Percentiles rank a stretch among this genome's conserved stretches.
phyloP scores from a whole-genome alignment of 306 rosid genomes.

The Vigna unguiculata region DNA sequence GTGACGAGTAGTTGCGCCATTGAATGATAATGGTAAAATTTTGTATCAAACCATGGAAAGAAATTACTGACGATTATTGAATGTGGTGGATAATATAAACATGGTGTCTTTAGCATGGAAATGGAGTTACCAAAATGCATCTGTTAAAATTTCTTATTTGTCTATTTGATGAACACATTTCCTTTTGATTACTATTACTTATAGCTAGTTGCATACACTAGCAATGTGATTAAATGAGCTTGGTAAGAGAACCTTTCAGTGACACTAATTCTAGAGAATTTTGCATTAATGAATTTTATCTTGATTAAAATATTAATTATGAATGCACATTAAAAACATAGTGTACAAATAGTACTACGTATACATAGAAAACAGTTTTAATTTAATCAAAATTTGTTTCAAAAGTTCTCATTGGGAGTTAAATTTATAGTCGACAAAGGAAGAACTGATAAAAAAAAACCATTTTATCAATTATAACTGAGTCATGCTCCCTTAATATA shows the following conservation, averaged over 20 bases:
- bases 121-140: neutral
- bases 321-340: too few species aligned
- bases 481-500: neutral
- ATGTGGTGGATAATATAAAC: slow-evolving; percentile 5
- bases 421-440: neutral
- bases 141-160: neutral
- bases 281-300: too few species aligned
- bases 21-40: slow-evolving; percentile 26
- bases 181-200: neutral
- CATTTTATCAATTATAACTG: neutral
- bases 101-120: neutral
- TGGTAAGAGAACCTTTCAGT: too few species aligned
- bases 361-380: neutral
- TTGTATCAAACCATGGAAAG: slow-evolving; percentile 37
- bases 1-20: slow-evolving; percentile 25
- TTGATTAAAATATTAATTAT: too few species aligned
- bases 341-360: neutral
- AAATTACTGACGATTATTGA: slow-evolving; percentile 4
- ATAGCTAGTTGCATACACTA: too few species aligned
- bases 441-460: neutral
- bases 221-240: too few species aligned
- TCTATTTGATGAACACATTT: neutral
- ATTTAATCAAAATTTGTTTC: neutral
- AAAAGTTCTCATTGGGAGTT: too few species aligned
- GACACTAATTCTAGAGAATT: too few species aligned